Percentiles rank a stretch among this genome's conserved stretches.
These are phyloP conservation scores for Trebouxia sp. DNA, from an alignment of 139 green algal genomes.

Conservation along the genomic window DNA sequence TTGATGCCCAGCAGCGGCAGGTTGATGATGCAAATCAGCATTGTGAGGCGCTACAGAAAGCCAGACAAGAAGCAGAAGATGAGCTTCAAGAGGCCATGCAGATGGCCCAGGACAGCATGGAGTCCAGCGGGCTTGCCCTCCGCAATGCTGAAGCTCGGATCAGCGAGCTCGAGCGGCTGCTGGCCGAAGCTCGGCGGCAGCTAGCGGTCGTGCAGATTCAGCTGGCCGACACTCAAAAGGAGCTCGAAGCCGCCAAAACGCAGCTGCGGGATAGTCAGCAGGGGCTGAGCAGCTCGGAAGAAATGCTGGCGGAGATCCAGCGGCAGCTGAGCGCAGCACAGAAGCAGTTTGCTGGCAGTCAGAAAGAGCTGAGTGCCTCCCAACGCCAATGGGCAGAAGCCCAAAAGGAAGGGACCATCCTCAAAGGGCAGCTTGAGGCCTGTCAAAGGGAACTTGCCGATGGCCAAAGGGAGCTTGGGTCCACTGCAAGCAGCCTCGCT, in stretches of 20 bases:
- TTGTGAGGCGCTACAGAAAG: conserved; percentile 2
- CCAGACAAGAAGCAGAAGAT: conserved; percentile 11
- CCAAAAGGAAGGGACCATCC: not conserved
- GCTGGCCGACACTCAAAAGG: not conserved
- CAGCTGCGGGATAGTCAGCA: not conserved
- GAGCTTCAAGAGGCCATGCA: conserved; percentile 9
- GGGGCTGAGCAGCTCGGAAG: not conserved
- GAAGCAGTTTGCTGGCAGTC: conserved; percentile 2
- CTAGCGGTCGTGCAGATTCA: not conserved
- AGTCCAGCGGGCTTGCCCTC: not conserved
- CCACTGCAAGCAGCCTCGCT: too few relatives aligned
- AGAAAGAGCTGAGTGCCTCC: not conserved
- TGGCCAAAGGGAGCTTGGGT: not conserved
- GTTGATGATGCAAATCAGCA: not conserved
- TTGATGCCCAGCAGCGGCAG: not conserved
- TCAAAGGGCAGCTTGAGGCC: not conserved
- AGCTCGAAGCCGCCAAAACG: not conserved
- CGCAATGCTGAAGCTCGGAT: not conserved
- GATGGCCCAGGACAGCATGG: conserved; percentile 11
- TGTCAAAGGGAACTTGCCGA: conserved; percentile 2
- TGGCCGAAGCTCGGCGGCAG: not conserved
- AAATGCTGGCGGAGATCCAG: not conserved
- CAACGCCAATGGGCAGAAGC: not conserved
- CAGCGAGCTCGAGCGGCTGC: not conserved
- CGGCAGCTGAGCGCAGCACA: not conserved